Conservation (phyloP, 2,329 filamentous ascomycete species). For the Triangularia verruculosa region DNA sequence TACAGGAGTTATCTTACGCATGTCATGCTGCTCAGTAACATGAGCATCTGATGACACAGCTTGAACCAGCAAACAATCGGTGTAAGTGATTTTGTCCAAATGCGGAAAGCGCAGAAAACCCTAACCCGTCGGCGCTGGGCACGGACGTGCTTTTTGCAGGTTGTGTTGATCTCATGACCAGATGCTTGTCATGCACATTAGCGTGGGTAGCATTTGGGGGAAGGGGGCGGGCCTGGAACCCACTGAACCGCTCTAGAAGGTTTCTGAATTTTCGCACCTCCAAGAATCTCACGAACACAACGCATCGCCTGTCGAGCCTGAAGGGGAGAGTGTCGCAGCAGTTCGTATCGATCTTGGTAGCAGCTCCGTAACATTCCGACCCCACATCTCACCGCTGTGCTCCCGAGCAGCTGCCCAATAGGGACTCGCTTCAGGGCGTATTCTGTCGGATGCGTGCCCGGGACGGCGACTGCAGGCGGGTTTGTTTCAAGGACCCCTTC, state of each 20-base stretch:
- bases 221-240: too few species aligned
- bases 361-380: neutral
- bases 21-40: too few species aligned
- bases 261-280: neutral
- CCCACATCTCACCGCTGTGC: neutral
- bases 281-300: neutral
- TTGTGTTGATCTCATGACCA: neutral
- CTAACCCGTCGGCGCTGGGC: neutral
- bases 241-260: neutral
- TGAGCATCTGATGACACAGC: neutral
- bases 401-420: neutral
- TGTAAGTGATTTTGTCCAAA: neutral
- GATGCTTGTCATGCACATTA: neutral
- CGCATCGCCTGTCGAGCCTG: neutral
- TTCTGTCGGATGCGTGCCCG: neutral
- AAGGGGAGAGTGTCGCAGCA: neutral
- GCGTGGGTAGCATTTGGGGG: too few species aligned
- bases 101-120: neutral
- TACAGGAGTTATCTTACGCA: too few species aligned
- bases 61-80: neutral
- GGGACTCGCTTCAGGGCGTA: neutral
- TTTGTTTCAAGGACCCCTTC: conserved; percentile 4
- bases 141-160: neutral
- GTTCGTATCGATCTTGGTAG: neutral
- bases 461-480: conserved; percentile 1